Evolutionary conservation across 2,329 filamentous ascomycete species (phyloP).

Genomic region (Trichoderma gracile): DNA sequence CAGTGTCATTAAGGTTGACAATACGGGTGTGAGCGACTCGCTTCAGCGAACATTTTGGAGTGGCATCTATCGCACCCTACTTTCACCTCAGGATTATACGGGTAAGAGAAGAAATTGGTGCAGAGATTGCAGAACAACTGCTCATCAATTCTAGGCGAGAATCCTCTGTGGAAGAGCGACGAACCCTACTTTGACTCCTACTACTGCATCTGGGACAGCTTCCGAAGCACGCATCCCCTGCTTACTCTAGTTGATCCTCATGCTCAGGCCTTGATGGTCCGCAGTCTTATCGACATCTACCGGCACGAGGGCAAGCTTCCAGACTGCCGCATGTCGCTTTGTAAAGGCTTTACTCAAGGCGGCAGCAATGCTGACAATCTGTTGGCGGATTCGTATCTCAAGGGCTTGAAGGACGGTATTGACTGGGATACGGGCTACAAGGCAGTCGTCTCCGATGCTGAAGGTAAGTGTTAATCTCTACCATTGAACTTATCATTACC

Average conservation of each 20-base stretch:
- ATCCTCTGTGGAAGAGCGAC: conserved; percentile 66
- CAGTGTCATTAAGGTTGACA: conserved; percentile 57
- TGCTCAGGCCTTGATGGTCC: conserved; percentile 68
- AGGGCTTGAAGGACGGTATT: conserved; percentile 63
- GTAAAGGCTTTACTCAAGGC: conserved; percentile 74
- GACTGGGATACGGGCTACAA: conserved; percentile 72
- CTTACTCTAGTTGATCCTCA: conserved; percentile 69
- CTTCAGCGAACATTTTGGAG: conserved; percentile 70
- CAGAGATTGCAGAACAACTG: neutral
- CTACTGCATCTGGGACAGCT: conserved; percentile 73
- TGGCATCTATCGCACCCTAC: conserved; percentile 66
- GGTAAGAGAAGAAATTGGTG: conserved; percentile 18
- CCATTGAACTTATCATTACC: conserved; percentile 28
- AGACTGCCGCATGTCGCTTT: conserved; percentile 75
- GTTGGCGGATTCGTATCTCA: conserved; percentile 69
- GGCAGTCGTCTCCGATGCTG: conserved; percentile 72
- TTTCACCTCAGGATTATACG: conserved; percentile 74
- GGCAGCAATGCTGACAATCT: conserved; percentile 76
- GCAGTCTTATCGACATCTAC: conserved; percentile 72
- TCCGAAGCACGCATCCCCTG: conserved; percentile 69
- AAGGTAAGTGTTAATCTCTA: conserved; percentile 48
- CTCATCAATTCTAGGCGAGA: conserved; percentile 56
- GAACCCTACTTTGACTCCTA: conserved; percentile 75
- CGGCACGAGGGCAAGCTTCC: conserved; percentile 67
- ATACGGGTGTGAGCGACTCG: conserved; percentile 53